Base-by-base conservation (phyloP, 164 flowering plant species). In the Taxillus chinensis region DNA sequence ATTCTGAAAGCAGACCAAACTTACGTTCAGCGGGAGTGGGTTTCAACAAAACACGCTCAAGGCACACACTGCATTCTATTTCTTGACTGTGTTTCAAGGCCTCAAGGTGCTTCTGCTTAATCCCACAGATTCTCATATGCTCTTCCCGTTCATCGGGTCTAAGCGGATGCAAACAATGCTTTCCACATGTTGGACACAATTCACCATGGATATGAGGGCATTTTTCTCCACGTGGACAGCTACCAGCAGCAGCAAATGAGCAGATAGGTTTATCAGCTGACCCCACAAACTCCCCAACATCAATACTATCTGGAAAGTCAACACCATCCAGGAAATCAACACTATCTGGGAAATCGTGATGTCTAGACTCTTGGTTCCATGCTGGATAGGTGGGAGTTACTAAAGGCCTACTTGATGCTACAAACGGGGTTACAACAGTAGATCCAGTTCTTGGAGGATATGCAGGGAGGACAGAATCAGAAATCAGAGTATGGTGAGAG, bases 41-140 rank as follows among this genome's bases (percentile, higher is more conserved):
- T 68, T 95, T 95, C 17, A 86, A 83, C 17, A 91, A 83, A 27
- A 95, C 93, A 73, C 87, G 89, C 43, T 95, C 99, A 57, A 95
- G 73, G 73, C 99, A 95, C 39, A 95, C 97, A 74, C 89, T 75
- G 75, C 99, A 95, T 71, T 95, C 99, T 53, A 95, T 89, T 69
- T 91, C 95, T 71, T 95, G 95, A 73, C 99, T 91, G 46, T 39
- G 80, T 72, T 82, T 87, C 57, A 91, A 71, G 60, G 88, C 84
- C 60, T 89, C 92, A 57, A 87, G 80, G 15, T 83, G 79, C 71
- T 76, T 83, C 62, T 84, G 87, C 78, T 75, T 86, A 69, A 75
- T 81, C 77, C 78, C 80, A 76, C 97, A 95, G 5, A 69, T 60
- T 66, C 62, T 76, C 38, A 73, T 56, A 70, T 95, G 99, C 37